A percentile compares a stretch with the other conserved stretches of the same genome.
Conservation (phyloP, 495 filamentous ascomycete genomes). For the Poronia punctata region DNA sequence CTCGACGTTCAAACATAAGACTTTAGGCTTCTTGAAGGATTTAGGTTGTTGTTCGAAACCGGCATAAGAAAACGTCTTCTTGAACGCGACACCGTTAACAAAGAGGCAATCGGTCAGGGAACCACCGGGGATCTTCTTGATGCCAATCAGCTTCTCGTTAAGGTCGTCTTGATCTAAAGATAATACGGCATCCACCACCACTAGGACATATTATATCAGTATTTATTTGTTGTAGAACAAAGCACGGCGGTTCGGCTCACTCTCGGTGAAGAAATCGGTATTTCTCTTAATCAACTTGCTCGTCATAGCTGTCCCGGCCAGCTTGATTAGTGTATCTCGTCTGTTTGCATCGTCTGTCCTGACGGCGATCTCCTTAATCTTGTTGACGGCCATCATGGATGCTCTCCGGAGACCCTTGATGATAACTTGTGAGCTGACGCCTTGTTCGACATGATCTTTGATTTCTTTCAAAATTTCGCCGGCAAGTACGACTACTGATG, state of each 20-base stretch:
- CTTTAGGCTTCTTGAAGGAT: constrained; percentile 84
- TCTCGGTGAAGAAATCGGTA: constrained; percentile 94
- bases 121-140: constrained; percentile 96
- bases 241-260: constrained; percentile 42
- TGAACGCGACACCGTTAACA: constrained; percentile 97
- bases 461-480: constrained; percentile 96
- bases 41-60: constrained; percentile 99
- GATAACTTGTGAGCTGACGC: constrained; percentile 94
- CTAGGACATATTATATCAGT: constrained; percentile 34
- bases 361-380: constrained; percentile 95
- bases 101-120: constrained; percentile 95
- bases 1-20: constrained; percentile 95
- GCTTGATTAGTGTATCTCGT: constrained; percentile 79
- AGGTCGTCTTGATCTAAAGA: constrained; percentile 96
- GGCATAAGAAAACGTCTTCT: constrained; percentile 99
- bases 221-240: neutral
- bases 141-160: constrained; percentile 94
- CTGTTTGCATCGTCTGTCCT: constrained; percentile 79
- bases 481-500: constrained; percentile 90
- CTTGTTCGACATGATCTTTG: constrained; percentile 90
- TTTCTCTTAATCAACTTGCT: constrained; percentile 98
- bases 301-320: constrained; percentile 98
- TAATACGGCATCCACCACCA: constrained; percentile 96
- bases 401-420: constrained; percentile 92
- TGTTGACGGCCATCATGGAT: constrained; percentile 89